These are phyloP conservation scores for Blastocystis sp. DNA, from an alignment of 352 stramenopile genomes.

Conservation along the genomic window DNA sequence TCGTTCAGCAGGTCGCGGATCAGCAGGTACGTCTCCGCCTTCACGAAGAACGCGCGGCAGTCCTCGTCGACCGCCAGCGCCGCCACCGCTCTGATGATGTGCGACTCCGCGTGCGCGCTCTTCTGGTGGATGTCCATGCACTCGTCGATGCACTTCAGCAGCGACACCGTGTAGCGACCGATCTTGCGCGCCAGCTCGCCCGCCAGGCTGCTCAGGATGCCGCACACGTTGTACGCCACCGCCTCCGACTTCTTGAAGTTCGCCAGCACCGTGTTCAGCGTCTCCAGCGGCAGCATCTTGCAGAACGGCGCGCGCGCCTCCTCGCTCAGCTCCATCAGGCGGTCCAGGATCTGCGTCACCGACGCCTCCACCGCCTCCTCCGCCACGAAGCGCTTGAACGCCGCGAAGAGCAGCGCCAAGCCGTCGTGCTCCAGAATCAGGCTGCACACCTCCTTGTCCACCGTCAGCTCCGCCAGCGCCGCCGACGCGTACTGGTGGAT, in stretches of 20 bases:
- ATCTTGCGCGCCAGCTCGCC: conserved; percentile 38
- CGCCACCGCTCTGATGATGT: conserved; percentile 41
- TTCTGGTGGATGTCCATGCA: conserved; percentile 51
- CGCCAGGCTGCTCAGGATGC: conserved; percentile 52
- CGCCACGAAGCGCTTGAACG: conserved; percentile 52
- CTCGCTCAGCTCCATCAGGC: conserved; percentile 24
- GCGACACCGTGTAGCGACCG: conserved; percentile 15
- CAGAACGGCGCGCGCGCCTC: conserved; percentile 27
- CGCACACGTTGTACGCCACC: conserved; percentile 63
- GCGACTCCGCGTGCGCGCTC: conserved; percentile 4
- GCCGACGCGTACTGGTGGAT: conserved; percentile 34
- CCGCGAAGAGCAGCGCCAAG: conserved; percentile 35
- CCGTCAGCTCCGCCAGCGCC: conserved; percentile 39
- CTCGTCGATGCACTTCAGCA: conserved; percentile 53
- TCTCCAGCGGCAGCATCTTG: conserved; percentile 23
- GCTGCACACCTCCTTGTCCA: conserved; percentile 31
- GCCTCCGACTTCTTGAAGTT: conserved; percentile 40
- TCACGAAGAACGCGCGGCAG: conserved; percentile 40
- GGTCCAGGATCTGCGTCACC: conserved; percentile 42
- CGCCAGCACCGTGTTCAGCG: conserved; percentile 38
- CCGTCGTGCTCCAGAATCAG: conserved; percentile 23
- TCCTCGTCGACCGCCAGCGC: conserved; percentile 26
- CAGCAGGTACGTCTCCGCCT: conserved; percentile 34
- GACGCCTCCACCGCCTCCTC: conserved; percentile 30
- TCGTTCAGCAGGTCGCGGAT: conserved; percentile 60